Evolutionary conservation across 805 yeast species (phyloP).

Genomic region (Tetrapisispora nanseiensis): DNA sequence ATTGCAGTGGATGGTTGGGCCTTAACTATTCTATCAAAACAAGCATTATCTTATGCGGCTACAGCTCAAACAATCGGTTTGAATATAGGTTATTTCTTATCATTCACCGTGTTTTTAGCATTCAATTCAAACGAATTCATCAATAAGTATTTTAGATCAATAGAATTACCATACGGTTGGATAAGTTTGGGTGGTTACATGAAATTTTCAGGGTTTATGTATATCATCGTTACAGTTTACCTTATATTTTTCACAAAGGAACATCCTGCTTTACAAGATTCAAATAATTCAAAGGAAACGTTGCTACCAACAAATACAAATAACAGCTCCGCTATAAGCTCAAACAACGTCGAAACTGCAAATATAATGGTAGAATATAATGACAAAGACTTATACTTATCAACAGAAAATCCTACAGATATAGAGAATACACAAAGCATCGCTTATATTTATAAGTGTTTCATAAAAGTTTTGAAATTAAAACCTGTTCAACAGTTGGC

Average conservation of each 20-base stretch:
- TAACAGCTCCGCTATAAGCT: slow-evolving; percentile 6
- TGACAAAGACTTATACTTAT: slow-evolving; percentile 24
- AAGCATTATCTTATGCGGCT: slow-evolving; percentile 80
- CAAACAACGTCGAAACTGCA: slow-evolving; percentile 8
- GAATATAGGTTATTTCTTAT: slow-evolving; percentile 83
- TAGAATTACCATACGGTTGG: slow-evolving; percentile 55
- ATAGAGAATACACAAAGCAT: slow-evolving; percentile 29
- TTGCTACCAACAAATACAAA: slow-evolving; percentile 2
- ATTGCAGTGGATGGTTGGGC: slow-evolving; percentile 99
- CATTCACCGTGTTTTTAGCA: slow-evolving; percentile 86
- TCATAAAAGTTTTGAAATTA: slow-evolving; percentile 59
- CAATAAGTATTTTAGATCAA: slow-evolving; percentile 63
- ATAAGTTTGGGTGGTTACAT: slow-evolving; percentile 68
- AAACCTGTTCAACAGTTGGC: slow-evolving; percentile 68
- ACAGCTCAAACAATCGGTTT: slow-evolving; percentile 96
- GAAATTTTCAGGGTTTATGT: slow-evolving; percentile 65
- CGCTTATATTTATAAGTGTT: slow-evolving; percentile 48
- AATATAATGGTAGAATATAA: slow-evolving; percentile 12
- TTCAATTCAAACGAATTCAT: slow-evolving; percentile 89
- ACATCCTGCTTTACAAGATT: slow-evolving; percentile 41
- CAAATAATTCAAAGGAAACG: slow-evolving; percentile 11
- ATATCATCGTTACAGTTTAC: slow-evolving; percentile 53
- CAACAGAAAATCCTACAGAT: slow-evolving; percentile 3
- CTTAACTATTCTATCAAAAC: slow-evolving; percentile 67
- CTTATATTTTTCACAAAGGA: slow-evolving; percentile 58